Evolutionary conservation across 1,284 basidiomycete species (phyloP).

Genomic region (Neotropicomus parvogracilis): DNA sequence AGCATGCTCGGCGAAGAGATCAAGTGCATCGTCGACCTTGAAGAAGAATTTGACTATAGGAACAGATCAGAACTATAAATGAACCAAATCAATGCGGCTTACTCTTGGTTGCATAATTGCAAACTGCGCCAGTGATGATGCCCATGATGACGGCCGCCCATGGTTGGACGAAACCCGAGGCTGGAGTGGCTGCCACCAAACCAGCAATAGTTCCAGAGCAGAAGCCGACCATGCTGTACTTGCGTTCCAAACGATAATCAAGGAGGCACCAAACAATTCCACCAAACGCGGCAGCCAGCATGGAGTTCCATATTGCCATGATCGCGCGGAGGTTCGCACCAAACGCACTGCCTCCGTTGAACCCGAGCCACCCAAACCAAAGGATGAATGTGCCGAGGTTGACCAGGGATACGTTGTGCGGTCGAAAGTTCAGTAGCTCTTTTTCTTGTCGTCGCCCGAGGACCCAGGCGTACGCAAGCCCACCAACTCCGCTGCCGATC

Average conservation of each 20-base stretch:
- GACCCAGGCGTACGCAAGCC: constrained; percentile 86
- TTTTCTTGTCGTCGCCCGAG: constrained; percentile 73
- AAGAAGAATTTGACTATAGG: constrained; percentile 61
- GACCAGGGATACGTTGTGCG: constrained; percentile 89
- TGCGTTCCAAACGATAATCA: constrained; percentile 79
- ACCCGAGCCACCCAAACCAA: constrained; percentile 85
- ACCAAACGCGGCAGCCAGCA: constrained; percentile 72
- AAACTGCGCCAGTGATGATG: constrained; percentile 67
- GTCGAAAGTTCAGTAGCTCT: constrained; percentile 84
- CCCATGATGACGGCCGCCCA: constrained; percentile 79
- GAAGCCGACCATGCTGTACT: constrained; percentile 87
- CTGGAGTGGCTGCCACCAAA: constrained; percentile 87
- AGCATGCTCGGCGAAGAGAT: constrained; percentile 90
- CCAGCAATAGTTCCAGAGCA: constrained; percentile 83
- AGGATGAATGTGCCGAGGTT: constrained; percentile 85
- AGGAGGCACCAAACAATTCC: constrained; percentile 89
- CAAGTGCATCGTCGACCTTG: constrained; percentile 77
- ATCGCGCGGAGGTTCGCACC: constrained; percentile 89
- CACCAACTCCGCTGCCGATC: constrained; percentile 85
- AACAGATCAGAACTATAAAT: constrained; percentile 8
- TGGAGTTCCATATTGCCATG: constrained; percentile 86
- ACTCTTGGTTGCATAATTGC: constrained; percentile 87
- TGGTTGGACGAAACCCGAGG: constrained; percentile 64
- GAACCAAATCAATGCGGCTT: constrained; percentile 33
- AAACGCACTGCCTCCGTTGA: constrained; percentile 78